These are phyloP conservation scores for Pseudoturritis turrita DNA, from an alignment of 345 rosid genomes.

Conservation along the genomic window DNA sequence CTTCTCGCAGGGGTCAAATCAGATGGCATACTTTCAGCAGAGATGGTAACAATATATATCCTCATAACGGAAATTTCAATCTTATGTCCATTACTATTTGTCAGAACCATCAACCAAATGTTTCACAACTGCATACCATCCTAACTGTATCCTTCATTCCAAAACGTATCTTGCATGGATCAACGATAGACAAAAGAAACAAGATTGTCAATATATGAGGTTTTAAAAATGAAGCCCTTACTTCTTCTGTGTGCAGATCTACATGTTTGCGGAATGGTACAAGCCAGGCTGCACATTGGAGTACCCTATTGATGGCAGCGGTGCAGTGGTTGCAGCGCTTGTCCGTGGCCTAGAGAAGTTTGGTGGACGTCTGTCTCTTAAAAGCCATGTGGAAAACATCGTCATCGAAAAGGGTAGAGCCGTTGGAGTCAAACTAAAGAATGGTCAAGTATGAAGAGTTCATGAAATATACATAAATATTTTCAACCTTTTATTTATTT, in stretches of 20 bases:
- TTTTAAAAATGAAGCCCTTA: neutral
- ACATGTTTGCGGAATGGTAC: constrained; percentile 99
- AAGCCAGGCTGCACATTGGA: constrained; percentile 84
- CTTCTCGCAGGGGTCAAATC: constrained; percentile 98
- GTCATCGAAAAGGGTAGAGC: constrained; percentile 75
- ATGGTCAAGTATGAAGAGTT: constrained; percentile 68
- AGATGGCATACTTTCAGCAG: constrained; percentile 94
- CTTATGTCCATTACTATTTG: neutral
- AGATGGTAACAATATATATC: constrained; percentile 74
- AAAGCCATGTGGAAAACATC: constrained; percentile 75
- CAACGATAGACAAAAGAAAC: neutral
- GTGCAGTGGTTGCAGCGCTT: constrained; percentile 78
- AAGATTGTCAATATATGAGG: neutral
- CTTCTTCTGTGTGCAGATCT: constrained; percentile 48
- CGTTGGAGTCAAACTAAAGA: constrained; percentile 70
- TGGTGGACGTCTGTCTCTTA: constrained; percentile 65
- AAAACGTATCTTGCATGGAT: neutral
- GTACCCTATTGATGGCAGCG: constrained; percentile 83
- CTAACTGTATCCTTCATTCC: neutral
- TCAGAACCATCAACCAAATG: neutral
- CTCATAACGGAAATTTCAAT: neutral
- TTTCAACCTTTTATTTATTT: neutral
- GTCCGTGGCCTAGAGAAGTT: constrained; percentile 82
- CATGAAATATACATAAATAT: neutral
- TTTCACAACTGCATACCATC: neutral